Percentiles rank a stretch among this genome's conserved stretches.
phyloP scores from a whole-genome alignment of 805 yeast species.

The Kuraishia ogatae region DNA sequence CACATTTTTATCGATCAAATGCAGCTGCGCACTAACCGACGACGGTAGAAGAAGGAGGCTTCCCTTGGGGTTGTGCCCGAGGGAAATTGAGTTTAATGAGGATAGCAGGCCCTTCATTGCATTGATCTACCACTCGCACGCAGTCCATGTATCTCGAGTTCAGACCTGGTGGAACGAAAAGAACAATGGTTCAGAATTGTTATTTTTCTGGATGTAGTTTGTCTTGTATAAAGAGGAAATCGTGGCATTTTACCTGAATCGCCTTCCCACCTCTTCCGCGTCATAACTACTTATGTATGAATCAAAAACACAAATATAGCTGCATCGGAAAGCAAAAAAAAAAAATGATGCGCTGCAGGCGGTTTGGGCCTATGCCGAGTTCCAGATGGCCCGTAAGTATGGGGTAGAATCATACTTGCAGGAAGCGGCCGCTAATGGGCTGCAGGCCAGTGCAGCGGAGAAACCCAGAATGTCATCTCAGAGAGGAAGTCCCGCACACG shows the following conservation, averaged over 20 bases:
- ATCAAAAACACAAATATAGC: neutral
- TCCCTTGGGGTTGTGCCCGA: neutral
- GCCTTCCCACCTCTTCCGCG: neutral
- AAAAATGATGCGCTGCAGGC: neutral
- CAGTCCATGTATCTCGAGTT: no score
- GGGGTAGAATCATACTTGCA: neutral
- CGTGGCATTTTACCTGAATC: neutral
- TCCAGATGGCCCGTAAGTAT: neutral
- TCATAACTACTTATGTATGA: neutral
- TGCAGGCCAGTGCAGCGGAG: neutral
- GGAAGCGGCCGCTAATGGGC: neutral
- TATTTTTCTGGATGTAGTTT: neutral
- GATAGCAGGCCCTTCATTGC: neutral
- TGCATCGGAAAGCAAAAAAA: neutral
- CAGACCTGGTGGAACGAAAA: no score
- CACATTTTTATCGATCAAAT: neutral
- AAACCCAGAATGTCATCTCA: neutral
- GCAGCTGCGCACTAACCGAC: neutral
- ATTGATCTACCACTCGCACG: no score
- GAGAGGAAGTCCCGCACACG: neutral
- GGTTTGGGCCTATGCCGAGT: neutral
- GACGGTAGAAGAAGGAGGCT: neutral
- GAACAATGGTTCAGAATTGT: no score
- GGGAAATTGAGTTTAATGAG: neutral
- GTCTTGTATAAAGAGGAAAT: neutral